A percentile compares a stretch with the other conserved stretches of the same genome.
Evolutionary conservation across 345 rosid genomes (phyloP).

Genomic region (Brassica carinata): DNA sequence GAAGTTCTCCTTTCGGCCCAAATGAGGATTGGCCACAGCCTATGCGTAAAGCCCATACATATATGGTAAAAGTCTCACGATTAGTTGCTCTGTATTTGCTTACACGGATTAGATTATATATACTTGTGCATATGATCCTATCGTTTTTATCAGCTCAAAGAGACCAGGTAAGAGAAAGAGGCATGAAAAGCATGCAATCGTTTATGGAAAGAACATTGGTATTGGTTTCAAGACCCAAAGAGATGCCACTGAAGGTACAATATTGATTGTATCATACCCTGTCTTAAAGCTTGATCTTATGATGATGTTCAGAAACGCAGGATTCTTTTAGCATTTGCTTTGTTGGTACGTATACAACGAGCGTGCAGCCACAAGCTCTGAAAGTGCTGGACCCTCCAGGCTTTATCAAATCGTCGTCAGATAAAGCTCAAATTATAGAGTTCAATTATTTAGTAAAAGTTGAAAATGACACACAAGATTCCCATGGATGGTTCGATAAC

Average conservation of each 20-base stretch:
- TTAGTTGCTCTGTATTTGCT: not conserved
- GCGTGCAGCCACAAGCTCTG: slow-evolving; percentile 20
- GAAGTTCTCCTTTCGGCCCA: not conserved
- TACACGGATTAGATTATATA: not conserved
- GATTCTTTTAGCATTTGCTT: slow-evolving; percentile 5
- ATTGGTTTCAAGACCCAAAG: slow-evolving; percentile 89
- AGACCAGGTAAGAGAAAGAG: slow-evolving; percentile 78
- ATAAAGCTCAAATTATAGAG: not conserved
- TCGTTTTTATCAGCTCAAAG: slow-evolving; percentile 52
- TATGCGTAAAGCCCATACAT: slow-evolving; percentile 4
- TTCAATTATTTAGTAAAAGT: not conserved
- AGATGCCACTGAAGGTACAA: slow-evolving; percentile 71
- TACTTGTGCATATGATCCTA: not conserved
- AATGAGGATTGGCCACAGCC: not conserved
- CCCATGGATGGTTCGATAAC: not conserved
- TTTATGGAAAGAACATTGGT: slow-evolving; percentile 77
- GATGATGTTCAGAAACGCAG: not conserved
- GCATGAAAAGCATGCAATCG: slow-evolving; percentile 84
- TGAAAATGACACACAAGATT: slow-evolving; percentile 13
- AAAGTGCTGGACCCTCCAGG: not conserved
- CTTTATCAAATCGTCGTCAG: not conserved
- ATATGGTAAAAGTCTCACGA: slow-evolving; percentile 41
- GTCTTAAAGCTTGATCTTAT: not conserved
- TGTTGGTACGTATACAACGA: not conserved
- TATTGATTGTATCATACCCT: not conserved